Evolutionary conservation across 2,329 filamentous ascomycete species (phyloP).

Genomic region (Diaporthe nobilis): DNA sequence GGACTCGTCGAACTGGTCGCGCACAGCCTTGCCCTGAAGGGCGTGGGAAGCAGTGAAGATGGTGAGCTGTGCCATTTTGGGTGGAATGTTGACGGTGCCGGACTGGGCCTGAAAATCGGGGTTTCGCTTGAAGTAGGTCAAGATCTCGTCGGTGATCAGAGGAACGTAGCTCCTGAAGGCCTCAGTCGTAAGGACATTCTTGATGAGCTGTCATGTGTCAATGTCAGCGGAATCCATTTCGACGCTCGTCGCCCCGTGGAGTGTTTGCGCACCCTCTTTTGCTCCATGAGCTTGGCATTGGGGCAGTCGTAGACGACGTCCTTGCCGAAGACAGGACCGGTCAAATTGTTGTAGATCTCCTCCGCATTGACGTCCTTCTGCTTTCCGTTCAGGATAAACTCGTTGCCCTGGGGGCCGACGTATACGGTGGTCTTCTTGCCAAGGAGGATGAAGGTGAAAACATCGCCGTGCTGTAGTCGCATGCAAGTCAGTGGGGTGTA

Average conservation of each 20-base stretch:
- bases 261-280: constrained; percentile 76
- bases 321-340: constrained; percentile 76
- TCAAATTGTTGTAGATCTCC: constrained; percentile 66
- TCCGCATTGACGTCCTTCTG: constrained; percentile 67
- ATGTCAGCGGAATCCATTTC: constrained; percentile 38
- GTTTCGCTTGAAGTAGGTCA: constrained; percentile 72
- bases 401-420: constrained; percentile 66
- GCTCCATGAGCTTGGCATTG: constrained; percentile 88
- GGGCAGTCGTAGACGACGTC: constrained; percentile 89
- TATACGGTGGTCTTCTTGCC: constrained; percentile 65
- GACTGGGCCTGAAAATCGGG: constrained; percentile 70
- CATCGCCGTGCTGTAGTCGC: constrained; percentile 60
- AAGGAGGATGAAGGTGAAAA: constrained; percentile 68
- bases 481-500: constrained; percentile 30
- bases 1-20: constrained; percentile 77
- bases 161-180: constrained; percentile 77
- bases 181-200: constrained; percentile 76
- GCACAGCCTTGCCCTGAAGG: constrained; percentile 83
- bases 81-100: constrained; percentile 75
- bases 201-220: constrained; percentile 70
- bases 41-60: constrained; percentile 85
- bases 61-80: constrained; percentile 81
- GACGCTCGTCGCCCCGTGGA: background rate
- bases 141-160: constrained; percentile 78
- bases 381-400: constrained; percentile 70